Percentiles rank a stretch among this genome's conserved stretches.
phyloP scores from a whole-genome alignment of 2,329 filamentous ascomycete genomes.

The Pseudocercospora vitis region DNA sequence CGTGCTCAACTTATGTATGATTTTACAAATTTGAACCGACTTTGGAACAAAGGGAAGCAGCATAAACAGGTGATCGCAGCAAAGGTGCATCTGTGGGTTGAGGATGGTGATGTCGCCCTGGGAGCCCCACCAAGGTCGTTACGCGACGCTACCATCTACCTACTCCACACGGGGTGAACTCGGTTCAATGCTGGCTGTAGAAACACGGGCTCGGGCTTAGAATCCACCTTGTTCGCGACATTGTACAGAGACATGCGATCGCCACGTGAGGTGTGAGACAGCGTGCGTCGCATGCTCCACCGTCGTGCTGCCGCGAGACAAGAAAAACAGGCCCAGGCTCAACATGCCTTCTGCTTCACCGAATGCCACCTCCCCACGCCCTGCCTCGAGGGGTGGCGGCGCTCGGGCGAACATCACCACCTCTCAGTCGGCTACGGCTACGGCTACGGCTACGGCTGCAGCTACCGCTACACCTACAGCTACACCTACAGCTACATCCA shows the following conservation, averaged over 20 bases:
- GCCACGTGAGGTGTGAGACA: conserved; percentile 3
- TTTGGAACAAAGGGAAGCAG: too few species aligned
- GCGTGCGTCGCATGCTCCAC: not conserved
- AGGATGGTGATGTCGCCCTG: too few species aligned
- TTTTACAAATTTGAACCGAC: too few species aligned
- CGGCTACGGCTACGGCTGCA: not conserved
- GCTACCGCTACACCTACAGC: conserved; percentile 9
- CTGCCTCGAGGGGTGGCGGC: not conserved
- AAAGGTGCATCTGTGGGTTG: too few species aligned
- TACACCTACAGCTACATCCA: conserved; percentile 3
- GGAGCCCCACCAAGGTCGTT: not conserved
- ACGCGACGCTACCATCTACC: too few species aligned
- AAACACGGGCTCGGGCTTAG: not conserved
- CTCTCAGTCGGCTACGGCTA: not conserved
- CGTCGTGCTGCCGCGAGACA: not conserved
- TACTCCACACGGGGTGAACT: too few species aligned
- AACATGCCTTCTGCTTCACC: not conserved
- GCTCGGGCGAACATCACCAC: not conserved
- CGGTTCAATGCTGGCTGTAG: not conserved
- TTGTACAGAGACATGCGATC: not conserved
- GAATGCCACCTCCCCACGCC: not conserved
- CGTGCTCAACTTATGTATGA: too few species aligned
- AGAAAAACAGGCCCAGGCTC: conserved; percentile 1
- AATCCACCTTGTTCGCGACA: not conserved
- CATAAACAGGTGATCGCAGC: too few species aligned